Base-by-base conservation (phyloP, 192 early-diverging fungal species). In the Umbelopsis vinacea region DNA sequence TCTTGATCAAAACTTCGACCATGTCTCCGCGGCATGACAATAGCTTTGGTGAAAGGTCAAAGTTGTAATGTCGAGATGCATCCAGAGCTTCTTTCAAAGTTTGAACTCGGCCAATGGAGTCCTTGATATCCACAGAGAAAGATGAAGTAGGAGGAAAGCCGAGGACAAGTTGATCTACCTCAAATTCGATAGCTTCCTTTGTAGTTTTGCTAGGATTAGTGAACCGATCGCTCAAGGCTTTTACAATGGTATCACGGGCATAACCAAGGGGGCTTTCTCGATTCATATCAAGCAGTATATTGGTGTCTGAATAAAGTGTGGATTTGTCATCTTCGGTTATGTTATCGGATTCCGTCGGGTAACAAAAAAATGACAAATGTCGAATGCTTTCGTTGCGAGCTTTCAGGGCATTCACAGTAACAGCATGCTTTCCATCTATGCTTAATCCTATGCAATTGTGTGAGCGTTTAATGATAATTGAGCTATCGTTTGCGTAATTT, bases 21-120 rank as follows among this genome's bases (percentile, higher is more conserved):
- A 94, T 70, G 0, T 78, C 73, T 14, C 95, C 95, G 11, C 89
- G 86, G 19, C 87, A 88, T 38, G 83, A 82, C 3, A 93, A 72
- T 29, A 96, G 67, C 72, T 92, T 92, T 5, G 94, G 92, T 1
- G 82, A 67, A 6, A 93, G 81, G 66, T 94, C 92, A 38, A 94
- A 73, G 72, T 86, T 88, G 80, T 85, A 94, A 46, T 84, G 79
- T 23, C 88, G 86, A 15, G 87, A 78, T 10, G 76, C 71, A n/a
- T 83, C 72, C 43, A 90, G 69, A 3, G 85, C 69, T 15, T 72
- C 72, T 22, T 73, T 71, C 46, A 87, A 53, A 2, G 74, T 66
- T 15, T 52, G 70, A 45, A 84, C 69, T 46, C 76, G 78, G 17
- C 55, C 54, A 9, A 74, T 33, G 29, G 46, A 67, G 17, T 68